phyloP scores from a whole-genome alignment of 768 basidiomycete genomes.

The Lactifluus echinatus region DNA sequence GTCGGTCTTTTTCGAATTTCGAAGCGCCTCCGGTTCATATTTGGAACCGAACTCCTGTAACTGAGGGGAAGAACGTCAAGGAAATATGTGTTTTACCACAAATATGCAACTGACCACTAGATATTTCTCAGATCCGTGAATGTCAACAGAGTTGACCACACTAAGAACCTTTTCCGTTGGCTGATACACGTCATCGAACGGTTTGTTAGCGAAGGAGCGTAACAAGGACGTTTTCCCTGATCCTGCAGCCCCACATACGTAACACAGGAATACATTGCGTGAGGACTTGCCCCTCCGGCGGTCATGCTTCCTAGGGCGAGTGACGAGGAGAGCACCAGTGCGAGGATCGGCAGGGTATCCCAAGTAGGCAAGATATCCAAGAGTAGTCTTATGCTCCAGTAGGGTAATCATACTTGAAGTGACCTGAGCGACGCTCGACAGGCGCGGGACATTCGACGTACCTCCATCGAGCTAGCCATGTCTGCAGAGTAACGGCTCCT shows the following conservation, averaged over 20 bases:
- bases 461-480: conserved; percentile 99
- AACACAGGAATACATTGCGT: conserved; percentile 87
- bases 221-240: conserved; percentile 90
- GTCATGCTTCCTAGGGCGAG: conserved; percentile 75
- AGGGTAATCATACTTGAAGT: conserved; percentile 85
- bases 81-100: not conserved
- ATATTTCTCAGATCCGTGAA: conserved; percentile 91
- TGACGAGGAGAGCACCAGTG: conserved; percentile 81
- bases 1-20: conserved; percentile 86
- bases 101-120: conserved; percentile 63
- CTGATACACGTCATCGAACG: conserved; percentile 65
- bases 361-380: conserved; percentile 92
- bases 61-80: conserved; percentile 34
- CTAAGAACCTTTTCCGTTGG: conserved; percentile 86
- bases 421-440: not conserved
- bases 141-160: conserved; percentile 93
- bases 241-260: conserved; percentile 91
- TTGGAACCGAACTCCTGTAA: conserved; percentile 96
- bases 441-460: conserved; percentile 27
- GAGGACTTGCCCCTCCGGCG: conserved; percentile 81
- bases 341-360: conserved; percentile 76
- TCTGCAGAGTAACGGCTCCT: conserved; percentile 90
- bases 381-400: conserved; percentile 83
- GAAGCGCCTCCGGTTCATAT: conserved; percentile 85
- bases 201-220: conserved; percentile 78